Evolutionary conservation across 495 filamentous ascomycete species (phyloP), one percentile per base, ranked within the genome.

Genomic region (Penicillium tannophilum): DNA sequence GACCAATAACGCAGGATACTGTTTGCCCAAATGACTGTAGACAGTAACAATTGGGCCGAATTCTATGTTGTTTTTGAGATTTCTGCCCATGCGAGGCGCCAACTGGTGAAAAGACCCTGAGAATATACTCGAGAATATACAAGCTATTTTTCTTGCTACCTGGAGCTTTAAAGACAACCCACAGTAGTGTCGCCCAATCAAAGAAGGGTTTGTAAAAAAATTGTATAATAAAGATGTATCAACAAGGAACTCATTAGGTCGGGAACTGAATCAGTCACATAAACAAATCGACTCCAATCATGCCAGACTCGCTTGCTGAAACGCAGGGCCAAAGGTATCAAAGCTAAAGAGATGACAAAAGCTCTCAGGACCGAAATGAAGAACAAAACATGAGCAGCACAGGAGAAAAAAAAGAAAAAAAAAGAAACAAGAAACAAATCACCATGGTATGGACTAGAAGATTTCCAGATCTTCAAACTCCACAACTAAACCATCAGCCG

Each of bases 381-480:
- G 6, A 52, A 36, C 0, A 23, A 16, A 42, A 42, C n/a, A 36
- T 36, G 28, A 31, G 31, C 28, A 51, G 48, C 7, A 7, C 59
- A 57, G 2, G 20, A 2, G 20, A 54, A 53, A 49, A 52, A 9
- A 60, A 52, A 53, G 55, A 53, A 49, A 52, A 9, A 60, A 52
- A 53, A 30, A 54, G 17, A 60, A 39, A 52, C 28, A 48, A 8
- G 35, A 35, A 52, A 57, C 35, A 16, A 17, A 58, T 36, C 48
- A 6, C 16, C 14, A 35, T 48, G 10, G 33, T 35, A 35, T 3
- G 52, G 42, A 30, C 65, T 71, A 83, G 59, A 80, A 81, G 24
- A 84, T 84, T 64, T 84, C 80, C 69, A 84, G 58, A 67, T 78
- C 81, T 60, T 84, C 82, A 72, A 84, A 84, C 59, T 83, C 79